Conservation (phyloP, 2,329 filamentous ascomycete genomes). For the Colletotrichum endophyticum region DNA sequence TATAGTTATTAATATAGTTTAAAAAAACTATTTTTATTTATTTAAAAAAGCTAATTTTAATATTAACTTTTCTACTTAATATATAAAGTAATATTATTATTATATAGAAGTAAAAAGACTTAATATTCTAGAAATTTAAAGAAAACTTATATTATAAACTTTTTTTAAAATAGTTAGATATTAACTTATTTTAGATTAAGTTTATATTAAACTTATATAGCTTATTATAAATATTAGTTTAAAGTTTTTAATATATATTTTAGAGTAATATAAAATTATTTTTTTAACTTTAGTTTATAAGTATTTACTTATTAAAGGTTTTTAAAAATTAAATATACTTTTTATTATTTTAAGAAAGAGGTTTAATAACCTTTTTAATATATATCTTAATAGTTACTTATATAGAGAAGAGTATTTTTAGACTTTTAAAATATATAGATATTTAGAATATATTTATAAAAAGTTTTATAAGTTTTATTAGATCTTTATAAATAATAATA, state of each 20-base stretch:
- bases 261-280: neutral
- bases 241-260: neutral
- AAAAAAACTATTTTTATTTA: no score
- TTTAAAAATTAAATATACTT: neutral
- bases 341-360: neutral
- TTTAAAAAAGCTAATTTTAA: no score
- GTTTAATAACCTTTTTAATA: no score
- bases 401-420: neutral
- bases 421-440: neutral
- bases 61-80: no score
- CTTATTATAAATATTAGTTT: neutral
- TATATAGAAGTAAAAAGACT: no score
- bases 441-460: neutral
- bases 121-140: no score
- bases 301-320: neutral
- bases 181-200: neutral
- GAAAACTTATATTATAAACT: no score
- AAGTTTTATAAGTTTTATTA: neutral
- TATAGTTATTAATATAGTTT: no score
- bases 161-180: no score
- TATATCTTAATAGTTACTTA: neutral
- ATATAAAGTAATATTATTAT: no score
- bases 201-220: neutral
- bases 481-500: neutral
- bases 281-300: no score